Conservation (phyloP, 257 asterid genomes). For the Rhazya stricta region DNA sequence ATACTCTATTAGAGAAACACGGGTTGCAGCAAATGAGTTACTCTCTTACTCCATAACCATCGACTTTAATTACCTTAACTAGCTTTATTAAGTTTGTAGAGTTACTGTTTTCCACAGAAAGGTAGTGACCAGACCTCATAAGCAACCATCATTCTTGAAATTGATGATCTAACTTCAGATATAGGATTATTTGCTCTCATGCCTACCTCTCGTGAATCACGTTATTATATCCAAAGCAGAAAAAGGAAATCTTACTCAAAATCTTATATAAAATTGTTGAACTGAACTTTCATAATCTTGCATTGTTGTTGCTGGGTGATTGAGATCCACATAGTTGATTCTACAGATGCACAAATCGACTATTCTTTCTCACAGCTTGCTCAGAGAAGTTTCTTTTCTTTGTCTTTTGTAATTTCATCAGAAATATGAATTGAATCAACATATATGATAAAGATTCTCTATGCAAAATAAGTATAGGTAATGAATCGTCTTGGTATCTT, state of each 20-base stretch:
- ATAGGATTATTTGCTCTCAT: not conserved
- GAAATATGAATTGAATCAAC: not conserved
- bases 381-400: not conserved
- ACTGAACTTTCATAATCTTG: not conserved
- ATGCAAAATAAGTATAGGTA: not conserved
- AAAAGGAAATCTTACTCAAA: not conserved
- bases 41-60: not conserved
- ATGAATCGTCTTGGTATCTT: conserved; percentile 8
- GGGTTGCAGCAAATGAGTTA: too few species aligned
- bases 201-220: not conserved
- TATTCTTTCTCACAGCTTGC: not conserved
- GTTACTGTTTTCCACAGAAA: not conserved
- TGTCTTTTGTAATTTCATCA: not conserved
- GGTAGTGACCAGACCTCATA: not conserved
- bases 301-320: not conserved
- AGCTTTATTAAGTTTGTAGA: not conserved
- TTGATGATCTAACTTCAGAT: not conserved
- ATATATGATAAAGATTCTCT: not conserved
- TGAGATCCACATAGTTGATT: not conserved
- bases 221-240: not conserved
- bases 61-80: not conserved
- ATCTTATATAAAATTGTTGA: not conserved
- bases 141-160: not conserved
- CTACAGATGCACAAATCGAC: not conserved
- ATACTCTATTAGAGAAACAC: not conserved